Conservation (phyloP, 2,329 filamentous ascomycete species). For the Verticillium tricorpus region DNA sequence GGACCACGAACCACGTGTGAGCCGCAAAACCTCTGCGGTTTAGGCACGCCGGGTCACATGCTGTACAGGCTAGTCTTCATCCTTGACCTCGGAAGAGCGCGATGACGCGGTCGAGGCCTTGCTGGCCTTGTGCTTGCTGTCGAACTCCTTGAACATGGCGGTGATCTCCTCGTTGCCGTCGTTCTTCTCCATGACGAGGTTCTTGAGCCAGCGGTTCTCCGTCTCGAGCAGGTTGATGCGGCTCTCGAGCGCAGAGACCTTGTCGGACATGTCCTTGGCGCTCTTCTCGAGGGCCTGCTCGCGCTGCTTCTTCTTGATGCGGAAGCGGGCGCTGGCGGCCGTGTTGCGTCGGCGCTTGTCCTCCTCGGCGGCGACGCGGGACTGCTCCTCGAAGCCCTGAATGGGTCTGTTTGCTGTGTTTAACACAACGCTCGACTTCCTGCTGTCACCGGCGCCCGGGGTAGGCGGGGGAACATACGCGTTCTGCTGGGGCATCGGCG, state of each 20-base stretch:
- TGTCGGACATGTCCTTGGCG: constrained; percentile 79
- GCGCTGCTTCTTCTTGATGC: constrained; percentile 93
- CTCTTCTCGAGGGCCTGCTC: constrained; percentile 80
- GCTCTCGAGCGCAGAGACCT: constrained; percentile 68
- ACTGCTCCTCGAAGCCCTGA: constrained; percentile 64
- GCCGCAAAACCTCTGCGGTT: background rate
- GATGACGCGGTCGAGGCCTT: constrained; percentile 22
- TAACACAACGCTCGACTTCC: constrained; percentile 12
- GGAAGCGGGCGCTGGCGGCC: constrained; percentile 82
- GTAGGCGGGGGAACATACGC: constrained; percentile 2
- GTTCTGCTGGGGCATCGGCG: constrained; percentile 27
- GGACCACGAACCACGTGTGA: background rate
- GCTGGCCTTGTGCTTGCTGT: constrained; percentile 28
- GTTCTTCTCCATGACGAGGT: constrained; percentile 77
- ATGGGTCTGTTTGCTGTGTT: constrained; percentile 30
- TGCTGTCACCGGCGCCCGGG: background rate
- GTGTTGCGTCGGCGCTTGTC: constrained; percentile 89
- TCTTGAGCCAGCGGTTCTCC: constrained; percentile 79
- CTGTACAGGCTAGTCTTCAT: constrained; percentile 5
- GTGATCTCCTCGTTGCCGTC: constrained; percentile 53
- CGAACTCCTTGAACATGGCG: constrained; percentile 47
- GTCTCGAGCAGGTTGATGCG: constrained; percentile 74
- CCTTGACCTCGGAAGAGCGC: constrained; percentile 13
- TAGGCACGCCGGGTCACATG: background rate
- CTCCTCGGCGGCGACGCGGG: constrained; percentile 74